Percentiles rank a stretch among this genome's conserved stretches.
Evolutionary conservation across 2,329 filamentous ascomycete species (phyloP).

Genomic region (Aspergillus aculeatinus): DNA sequence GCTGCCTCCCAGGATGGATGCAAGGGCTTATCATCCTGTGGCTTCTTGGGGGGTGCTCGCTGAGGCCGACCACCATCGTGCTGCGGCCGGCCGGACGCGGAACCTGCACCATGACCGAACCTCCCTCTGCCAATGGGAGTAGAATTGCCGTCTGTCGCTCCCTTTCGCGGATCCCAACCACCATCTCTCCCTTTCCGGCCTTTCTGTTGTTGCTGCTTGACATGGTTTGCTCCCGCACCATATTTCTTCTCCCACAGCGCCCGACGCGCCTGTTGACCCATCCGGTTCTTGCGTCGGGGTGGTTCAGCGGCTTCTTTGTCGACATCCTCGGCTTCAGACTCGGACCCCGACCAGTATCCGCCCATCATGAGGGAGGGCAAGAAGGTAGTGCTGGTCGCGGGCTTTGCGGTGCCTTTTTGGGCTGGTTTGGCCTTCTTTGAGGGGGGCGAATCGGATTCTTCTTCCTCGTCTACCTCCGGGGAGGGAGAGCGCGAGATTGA

Average conservation of each 20-base stretch:
- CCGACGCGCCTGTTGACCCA: slow-evolving; percentile 62
- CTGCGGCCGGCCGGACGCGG: slow-evolving; percentile 13
- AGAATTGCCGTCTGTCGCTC: slow-evolving; percentile 45
- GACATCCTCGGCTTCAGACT: slow-evolving; percentile 53
- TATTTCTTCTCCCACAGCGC: slow-evolving; percentile 63
- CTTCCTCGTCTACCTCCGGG: slow-evolving; percentile 14
- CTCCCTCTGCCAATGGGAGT: slow-evolving; percentile 16
- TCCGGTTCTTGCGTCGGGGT: slow-evolving; percentile 57
- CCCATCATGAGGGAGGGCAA: slow-evolving; percentile 61
- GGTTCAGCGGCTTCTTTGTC: slow-evolving; percentile 33
- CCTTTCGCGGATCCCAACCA: slow-evolving; percentile 60
- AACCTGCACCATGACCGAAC: slow-evolving; percentile 24
- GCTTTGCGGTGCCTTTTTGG: slow-evolving; percentile 26
- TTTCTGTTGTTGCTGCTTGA: slow-evolving; percentile 45
- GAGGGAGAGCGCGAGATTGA: slow-evolving; percentile 40
- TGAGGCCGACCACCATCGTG: slow-evolving; percentile 22
- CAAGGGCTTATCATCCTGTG: slow-evolving; percentile 51
- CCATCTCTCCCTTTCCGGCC: slow-evolving; percentile 44
- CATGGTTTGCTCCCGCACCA: slow-evolving; percentile 58
- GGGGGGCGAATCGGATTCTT: slow-evolving; percentile 23
- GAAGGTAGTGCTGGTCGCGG: slow-evolving; percentile 51
- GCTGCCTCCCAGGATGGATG: slow-evolving; percentile 67
- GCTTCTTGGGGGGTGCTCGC: slow-evolving; percentile 15
- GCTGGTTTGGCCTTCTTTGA: slow-evolving; percentile 19
- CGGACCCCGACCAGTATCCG: slow-evolving; percentile 63